Percentiles rank a stretch among this genome's conserved stretches.
Evolutionary conservation across 2,329 filamentous ascomycete species (phyloP).

Genomic region (Corinectria fuckeliana): DNA sequence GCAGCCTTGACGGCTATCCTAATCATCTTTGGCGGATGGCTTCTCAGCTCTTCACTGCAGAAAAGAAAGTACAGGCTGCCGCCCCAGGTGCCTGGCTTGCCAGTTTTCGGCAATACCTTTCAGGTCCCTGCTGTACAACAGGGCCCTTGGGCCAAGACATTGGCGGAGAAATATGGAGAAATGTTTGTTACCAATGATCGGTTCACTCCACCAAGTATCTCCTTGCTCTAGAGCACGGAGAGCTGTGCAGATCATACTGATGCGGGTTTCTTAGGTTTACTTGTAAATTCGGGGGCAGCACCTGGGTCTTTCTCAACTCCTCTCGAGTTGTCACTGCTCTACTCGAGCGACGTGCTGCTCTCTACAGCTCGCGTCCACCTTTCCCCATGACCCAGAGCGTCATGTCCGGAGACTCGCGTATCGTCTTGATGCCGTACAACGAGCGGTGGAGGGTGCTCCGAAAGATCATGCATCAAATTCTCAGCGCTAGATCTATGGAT

Average conservation of each 20-base stretch:
- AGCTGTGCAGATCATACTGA: not conserved
- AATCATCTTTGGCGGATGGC: not conserved
- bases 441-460: not conserved
- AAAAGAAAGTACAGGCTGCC: not conserved
- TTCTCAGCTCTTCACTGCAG: not conserved
- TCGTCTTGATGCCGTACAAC: conserved; percentile 2
- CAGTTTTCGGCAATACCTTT: not conserved
- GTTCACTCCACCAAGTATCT: not conserved
- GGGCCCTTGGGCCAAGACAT: not conserved
- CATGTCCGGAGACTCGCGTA: not conserved
- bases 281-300: not conserved
- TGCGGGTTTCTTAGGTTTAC: not conserved
- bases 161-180: conserved; percentile 2
- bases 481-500: not conserved
- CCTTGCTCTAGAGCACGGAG: not conserved
- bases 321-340: conserved; percentile 1
- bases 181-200: not conserved
- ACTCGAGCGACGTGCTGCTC: not conserved
- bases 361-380: not conserved
- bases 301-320: conserved; percentile 6
- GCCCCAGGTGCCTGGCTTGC: not conserved
- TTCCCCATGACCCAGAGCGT: conserved; percentile 2
- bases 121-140: not conserved
- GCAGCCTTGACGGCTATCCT: not conserved
- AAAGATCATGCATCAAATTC: conserved; percentile 11